phyloP scores from a whole-genome alignment of 768 basidiomycete genomes.

The Rhodotorula babjevae region DNA sequence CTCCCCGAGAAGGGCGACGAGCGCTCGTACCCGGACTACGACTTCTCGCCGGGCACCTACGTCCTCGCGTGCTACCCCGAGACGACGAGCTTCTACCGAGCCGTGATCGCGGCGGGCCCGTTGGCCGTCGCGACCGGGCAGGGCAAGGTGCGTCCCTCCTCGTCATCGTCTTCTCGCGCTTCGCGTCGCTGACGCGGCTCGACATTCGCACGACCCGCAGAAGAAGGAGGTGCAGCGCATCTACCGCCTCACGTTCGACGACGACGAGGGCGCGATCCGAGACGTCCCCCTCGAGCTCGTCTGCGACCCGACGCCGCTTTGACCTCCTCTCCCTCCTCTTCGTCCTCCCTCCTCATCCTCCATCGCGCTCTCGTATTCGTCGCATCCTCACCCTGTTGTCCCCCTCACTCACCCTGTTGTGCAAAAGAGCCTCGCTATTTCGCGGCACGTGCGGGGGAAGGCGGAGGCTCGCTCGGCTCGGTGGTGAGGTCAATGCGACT shows the following conservation, averaged over 20 bases:
- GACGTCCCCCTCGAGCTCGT: constrained; percentile 31
- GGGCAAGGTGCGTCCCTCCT: constrained; percentile 28
- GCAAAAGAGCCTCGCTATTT: too few relatives aligned
- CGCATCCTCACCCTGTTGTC: too few relatives aligned
- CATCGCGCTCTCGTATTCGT: not conserved
- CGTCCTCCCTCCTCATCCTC: not conserved
- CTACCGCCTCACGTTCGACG: constrained; percentile 42
- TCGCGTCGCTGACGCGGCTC: too few relatives aligned
- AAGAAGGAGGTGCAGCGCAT: constrained; percentile 20
- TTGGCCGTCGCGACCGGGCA: not conserved
- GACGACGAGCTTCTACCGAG: constrained; percentile 51
- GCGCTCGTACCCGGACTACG: constrained; percentile 46
- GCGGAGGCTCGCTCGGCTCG: not conserved
- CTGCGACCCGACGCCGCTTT: constrained; percentile 19
- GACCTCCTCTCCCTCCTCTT: not conserved
- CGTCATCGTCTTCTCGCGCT: too few relatives aligned
- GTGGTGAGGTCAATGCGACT: too few relatives aligned
- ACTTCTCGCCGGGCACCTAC: constrained; percentile 43
- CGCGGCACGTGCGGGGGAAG: not conserved
- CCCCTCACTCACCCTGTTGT: too few relatives aligned
- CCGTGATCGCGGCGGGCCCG: constrained; percentile 43
- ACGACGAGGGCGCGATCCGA: constrained; percentile 32
- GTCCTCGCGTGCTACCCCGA: constrained; percentile 51
- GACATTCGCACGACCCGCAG: constrained; percentile 1
- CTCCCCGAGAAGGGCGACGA: constrained; percentile 47